Conservation (phyloP, 148 eudicot genomes). For the Oxyria digyna region DNA sequence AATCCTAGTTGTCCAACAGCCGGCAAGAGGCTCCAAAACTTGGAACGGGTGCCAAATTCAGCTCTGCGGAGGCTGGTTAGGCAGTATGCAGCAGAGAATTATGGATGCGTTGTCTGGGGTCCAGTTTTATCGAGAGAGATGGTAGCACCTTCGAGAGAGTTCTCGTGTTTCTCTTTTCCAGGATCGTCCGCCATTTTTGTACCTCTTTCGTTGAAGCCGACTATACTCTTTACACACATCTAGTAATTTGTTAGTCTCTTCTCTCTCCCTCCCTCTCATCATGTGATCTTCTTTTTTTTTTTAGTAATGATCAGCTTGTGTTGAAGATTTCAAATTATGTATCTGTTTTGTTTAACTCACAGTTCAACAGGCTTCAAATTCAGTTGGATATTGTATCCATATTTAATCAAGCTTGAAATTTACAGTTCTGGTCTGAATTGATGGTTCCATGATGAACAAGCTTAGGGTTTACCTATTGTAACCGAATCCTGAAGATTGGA, state of each 20-base stretch:
- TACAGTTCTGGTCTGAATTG: neutral
- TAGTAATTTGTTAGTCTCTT: neutral
- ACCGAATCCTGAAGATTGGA: no score
- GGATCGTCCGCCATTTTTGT: neutral
- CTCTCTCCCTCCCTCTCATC: neutral
- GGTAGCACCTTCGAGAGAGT: neutral
- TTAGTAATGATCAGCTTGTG: neutral
- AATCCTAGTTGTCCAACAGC: constrained; percentile 69
- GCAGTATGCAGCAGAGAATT: constrained; percentile 31
- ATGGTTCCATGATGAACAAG: no score
- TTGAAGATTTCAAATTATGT: neutral
- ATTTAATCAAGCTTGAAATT: neutral
- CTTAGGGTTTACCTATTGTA: no score
- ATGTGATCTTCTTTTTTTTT: neutral
- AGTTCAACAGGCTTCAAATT: neutral
- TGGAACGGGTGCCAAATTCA: constrained; percentile 52
- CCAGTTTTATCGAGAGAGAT: no score
- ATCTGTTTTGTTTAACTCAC: no score
- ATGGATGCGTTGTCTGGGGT: no score
- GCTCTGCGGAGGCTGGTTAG: constrained; percentile 40
- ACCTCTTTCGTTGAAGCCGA: neutral
- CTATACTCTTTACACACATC: neutral
- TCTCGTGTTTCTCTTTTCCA: neutral
- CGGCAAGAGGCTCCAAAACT: constrained; percentile 35
- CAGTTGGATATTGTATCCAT: no score